Evolutionary conservation across 2,329 filamentous ascomycete species (phyloP).

Genomic region (Cryoendolithus antarcticus): DNA sequence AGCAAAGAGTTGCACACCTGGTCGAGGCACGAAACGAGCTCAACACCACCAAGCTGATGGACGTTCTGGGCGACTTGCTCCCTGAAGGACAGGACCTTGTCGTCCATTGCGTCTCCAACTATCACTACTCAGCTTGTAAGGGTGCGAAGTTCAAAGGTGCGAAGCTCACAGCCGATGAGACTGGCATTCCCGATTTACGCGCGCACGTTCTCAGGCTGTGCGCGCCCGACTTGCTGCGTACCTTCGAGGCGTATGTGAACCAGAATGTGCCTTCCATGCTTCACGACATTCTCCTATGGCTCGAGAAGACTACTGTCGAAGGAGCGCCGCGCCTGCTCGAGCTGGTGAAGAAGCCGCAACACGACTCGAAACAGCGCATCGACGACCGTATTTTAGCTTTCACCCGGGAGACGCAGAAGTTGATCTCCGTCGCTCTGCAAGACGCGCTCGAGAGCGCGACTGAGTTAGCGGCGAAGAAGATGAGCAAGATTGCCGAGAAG

Average conservation of each 20-base stretch:
- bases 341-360: not conserved
- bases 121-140: conserved; percentile 14
- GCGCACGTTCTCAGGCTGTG: conserved; percentile 3
- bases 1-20: conserved; percentile 5
- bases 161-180: conserved; percentile 6
- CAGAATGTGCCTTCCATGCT: conserved; percentile 9
- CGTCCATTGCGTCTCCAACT: conserved; percentile 15
- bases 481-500: conserved; percentile 4
- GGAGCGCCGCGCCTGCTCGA: conserved; percentile 2
- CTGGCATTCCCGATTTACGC: conserved; percentile 14
- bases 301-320: not conserved
- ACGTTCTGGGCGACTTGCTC: conserved; percentile 6
- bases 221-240: conserved; percentile 5
- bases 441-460: conserved; percentile 1
- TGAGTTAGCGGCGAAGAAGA: conserved; percentile 1
- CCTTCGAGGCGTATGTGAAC: conserved; percentile 7
- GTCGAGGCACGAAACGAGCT: conserved; percentile 11
- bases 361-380: not conserved
- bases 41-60: conserved; percentile 4
- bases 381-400: not conserved
- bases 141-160: not conserved
- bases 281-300: conserved; percentile 8
- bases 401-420: conserved; percentile 1
- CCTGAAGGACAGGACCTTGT: conserved; percentile 3
- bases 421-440: conserved; percentile 3